phyloP scores from a whole-genome alignment of 2,329 filamentous ascomycete species.

The Ceratocystis colombiana region DNA sequence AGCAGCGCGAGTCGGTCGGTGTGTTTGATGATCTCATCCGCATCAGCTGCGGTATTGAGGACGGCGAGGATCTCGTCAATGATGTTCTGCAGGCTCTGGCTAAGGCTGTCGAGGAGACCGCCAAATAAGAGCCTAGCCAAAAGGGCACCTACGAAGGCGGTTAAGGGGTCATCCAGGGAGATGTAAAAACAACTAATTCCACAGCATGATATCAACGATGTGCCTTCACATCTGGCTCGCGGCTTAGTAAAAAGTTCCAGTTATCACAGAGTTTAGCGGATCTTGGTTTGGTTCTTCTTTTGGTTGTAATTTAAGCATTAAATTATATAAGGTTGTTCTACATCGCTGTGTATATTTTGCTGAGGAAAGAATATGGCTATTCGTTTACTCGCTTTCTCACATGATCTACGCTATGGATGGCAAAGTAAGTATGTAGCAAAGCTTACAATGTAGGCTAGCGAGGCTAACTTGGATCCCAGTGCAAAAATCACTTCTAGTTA shows the following conservation, averaged over 20 bases:
- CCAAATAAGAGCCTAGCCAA: slow-evolving; percentile 17
- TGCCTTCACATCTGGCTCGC: neutral
- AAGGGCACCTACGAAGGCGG: no score
- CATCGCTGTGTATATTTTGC: neutral
- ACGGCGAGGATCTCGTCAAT: slow-evolving; percentile 67
- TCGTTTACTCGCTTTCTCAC: neutral
- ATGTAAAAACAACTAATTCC: no score
- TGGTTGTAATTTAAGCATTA: neutral
- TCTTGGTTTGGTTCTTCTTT: slow-evolving; percentile 12
- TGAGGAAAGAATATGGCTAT: neutral
- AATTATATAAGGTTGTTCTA: neutral
- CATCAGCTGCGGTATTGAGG: slow-evolving; percentile 89
- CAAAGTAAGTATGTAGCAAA: neutral
- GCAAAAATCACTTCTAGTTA: neutral
- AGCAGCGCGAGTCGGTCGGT: slow-evolving; percentile 81
- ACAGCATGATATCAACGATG: no score
- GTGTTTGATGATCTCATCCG: slow-evolving; percentile 92
- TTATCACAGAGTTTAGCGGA: slow-evolving; percentile 1
- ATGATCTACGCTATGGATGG: neutral
- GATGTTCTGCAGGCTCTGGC: slow-evolving; percentile 79
- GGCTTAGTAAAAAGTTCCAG: slow-evolving; percentile 24
- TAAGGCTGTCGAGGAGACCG: slow-evolving; percentile 46
- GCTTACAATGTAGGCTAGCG: neutral
- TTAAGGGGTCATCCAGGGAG: no score
- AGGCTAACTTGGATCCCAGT: neutral